Base-by-base conservation (phyloP, 1,284 basidiomycete species). In the Blastosporella zonata region DNA sequence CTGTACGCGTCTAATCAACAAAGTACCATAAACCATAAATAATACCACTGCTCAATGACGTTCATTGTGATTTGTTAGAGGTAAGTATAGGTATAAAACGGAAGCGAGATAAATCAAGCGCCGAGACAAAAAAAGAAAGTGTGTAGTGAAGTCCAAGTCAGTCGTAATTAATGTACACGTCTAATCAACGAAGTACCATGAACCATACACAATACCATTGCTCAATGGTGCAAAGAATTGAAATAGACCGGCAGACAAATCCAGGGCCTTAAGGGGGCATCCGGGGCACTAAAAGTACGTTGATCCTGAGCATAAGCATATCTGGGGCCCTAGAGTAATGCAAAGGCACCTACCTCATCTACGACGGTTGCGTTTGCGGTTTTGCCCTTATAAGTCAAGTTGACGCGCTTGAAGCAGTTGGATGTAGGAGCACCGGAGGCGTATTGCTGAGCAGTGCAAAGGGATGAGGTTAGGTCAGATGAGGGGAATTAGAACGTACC, bases 241-340 rank as follows among this genome's bases (percentile, higher is more conserved):
- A 68, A 95, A 95, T 33, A 94, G 75, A 27, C 81, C 77, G 10
- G 63, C 60, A 36, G 85, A 84, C 52, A 93, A 72, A 71, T 95
- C 92, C 49, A 95, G 78, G 33, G 76, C 87, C 37, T 76, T 82
- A 45, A 66, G 76, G 1, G 78, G 77, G 65, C 90, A 92, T 20
- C 75, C 79, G 39, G 75, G 73, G 64, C 87, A 90, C 77, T 86
- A 49, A 31, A 7, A 13, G 33, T 21, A 3, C 42, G 15, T 21
- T 27, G 3, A 18, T 43, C 21, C 23, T 36, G 15, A 25, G 25
- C 3, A 25, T 22, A 31, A 13, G 12, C 15, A 38, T 18, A 15
- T 34, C 13, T n/a, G n/a, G n/a, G n/a, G n/a, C n/a, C n/a, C n/a
- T n/a, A n/a, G n/a, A n/a, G n/a, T n/a, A n/a, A 2, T 23, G 3